A percentile compares a stretch with the other conserved stretches of the same genome.
These are phyloP conservation scores for Catharanthus roseus DNA, from an alignment of 257 asterid species.

Conservation along the genomic window DNA sequence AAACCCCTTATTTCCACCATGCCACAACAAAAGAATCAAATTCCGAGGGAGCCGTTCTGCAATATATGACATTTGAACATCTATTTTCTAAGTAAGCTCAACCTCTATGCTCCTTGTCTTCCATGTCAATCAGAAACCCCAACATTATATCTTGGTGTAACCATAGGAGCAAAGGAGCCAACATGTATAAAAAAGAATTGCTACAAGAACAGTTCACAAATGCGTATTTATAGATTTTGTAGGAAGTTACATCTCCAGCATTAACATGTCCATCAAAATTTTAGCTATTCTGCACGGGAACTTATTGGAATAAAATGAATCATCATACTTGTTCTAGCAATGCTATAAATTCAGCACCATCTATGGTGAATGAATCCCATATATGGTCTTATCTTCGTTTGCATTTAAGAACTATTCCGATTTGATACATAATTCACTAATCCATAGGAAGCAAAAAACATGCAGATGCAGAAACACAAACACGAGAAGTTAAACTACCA, in stretches of 20 bases:
- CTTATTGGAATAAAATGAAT: not conserved
- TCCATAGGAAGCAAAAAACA: not conserved
- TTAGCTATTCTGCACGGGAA: not conserved
- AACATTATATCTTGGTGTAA: not conserved
- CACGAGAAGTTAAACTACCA: conserved; percentile 32
- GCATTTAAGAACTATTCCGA: not conserved
- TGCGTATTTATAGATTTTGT: not conserved
- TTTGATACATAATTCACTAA: not conserved
- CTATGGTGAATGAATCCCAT: not conserved
- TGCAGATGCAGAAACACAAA: not conserved
- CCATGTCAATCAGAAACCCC: not conserved
- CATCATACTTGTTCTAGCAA: not conserved
- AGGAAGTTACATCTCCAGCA: not conserved
- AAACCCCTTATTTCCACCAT: not conserved
- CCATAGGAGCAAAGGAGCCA: not conserved
- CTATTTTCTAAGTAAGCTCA: not conserved
- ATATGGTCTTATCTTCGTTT: not conserved
- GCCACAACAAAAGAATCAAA: not conserved
- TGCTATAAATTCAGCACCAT: not conserved
- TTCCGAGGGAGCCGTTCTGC: not conserved
- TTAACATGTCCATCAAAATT: not conserved
- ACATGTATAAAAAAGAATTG: not conserved
- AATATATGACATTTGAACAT: not conserved
- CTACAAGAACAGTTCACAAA: not conserved
- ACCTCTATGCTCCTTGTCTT: not conserved